Evolutionary conservation across 2,329 filamentous ascomycete species (phyloP).

Genomic region (Colletotrichum agaves): DNA sequence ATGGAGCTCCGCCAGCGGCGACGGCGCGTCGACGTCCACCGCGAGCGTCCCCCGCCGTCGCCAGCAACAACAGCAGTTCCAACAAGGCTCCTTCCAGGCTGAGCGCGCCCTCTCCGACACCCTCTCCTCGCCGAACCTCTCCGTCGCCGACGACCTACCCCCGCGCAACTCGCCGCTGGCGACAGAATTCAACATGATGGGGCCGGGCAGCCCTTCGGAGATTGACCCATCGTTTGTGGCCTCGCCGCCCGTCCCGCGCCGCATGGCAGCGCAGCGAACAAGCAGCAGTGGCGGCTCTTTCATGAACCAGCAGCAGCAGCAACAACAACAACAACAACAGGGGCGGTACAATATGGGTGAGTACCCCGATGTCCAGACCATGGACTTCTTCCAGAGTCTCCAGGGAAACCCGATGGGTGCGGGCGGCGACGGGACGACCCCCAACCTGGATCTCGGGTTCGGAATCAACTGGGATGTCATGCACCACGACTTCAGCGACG

Average conservation of each 20-base stretch:
- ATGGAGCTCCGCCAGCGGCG: conserved; percentile 44
- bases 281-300: conserved; percentile 46
- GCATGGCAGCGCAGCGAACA: conserved; percentile 48
- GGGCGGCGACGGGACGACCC: conserved; percentile 50
- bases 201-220: conserved; percentile 44
- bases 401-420: conserved; percentile 44
- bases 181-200: conserved; percentile 50
- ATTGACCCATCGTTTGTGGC: conserved; percentile 58
- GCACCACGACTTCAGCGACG: conserved; percentile 71
- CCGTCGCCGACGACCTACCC: conserved; percentile 49
- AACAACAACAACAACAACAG: conserved; percentile 49
- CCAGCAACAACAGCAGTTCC: conserved; percentile 39
- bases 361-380: conserved; percentile 61
- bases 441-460: conserved; percentile 72
- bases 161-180: conserved; percentile 55
- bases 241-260: conserved; percentile 55
- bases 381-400: conserved; percentile 66
- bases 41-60: conserved; percentile 39
- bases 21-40: conserved; percentile 40
- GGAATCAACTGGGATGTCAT: conserved; percentile 73
- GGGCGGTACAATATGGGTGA: conserved; percentile 46
- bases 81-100: conserved; percentile 43
- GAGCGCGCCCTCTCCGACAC: conserved; percentile 53
- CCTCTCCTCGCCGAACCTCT: conserved; percentile 54
- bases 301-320: conserved; percentile 48